phyloP scores from a whole-genome alignment of 169 alveolate species.

The Cryptosporidium xiaoi region DNA sequence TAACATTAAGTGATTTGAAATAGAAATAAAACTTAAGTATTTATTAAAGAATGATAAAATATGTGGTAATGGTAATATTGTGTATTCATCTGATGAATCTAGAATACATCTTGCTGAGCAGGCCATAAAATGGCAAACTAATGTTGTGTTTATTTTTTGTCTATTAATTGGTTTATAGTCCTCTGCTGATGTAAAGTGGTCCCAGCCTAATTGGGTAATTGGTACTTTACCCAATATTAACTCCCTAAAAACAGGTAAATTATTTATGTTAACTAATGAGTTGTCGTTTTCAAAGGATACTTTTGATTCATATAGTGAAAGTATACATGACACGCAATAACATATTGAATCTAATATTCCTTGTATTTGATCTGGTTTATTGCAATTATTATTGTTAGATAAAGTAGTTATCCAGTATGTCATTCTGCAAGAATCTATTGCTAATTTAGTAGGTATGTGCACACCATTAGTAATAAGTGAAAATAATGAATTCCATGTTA shows the following conservation, averaged over 20 bases:
- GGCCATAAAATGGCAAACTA: slow-evolving; percentile 80
- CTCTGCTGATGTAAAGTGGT: slow-evolving; percentile 69
- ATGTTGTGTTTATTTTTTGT: slow-evolving; percentile 76
- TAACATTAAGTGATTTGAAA: slow-evolving; percentile 51
- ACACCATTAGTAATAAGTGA: slow-evolving; percentile 86
- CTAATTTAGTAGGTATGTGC: slow-evolving; percentile 86
- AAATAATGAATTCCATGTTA: slow-evolving; percentile 82
- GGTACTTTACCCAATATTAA: slow-evolving; percentile 59
- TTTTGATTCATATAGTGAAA: slow-evolving; percentile 51
- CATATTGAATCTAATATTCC: slow-evolving; percentile 69
- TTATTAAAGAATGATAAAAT: slow-evolving; percentile 55
- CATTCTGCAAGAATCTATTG: slow-evolving; percentile 86
- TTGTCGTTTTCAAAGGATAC: slow-evolving; percentile 21
- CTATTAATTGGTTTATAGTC: slow-evolving; percentile 69
- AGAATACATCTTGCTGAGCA: slow-evolving; percentile 73
- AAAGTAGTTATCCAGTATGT: slow-evolving; percentile 79
- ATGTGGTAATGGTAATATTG: slow-evolving; percentile 68
- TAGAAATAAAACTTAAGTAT: slow-evolving; percentile 48
- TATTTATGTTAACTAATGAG: slow-evolving; percentile 19
- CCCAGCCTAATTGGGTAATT: slow-evolving; percentile 60
- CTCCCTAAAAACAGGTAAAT: slow-evolving; percentile 66
- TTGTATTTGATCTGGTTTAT: slow-evolving; percentile 28
- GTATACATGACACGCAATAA: slow-evolving; percentile 55
- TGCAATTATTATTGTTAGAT: background rate
- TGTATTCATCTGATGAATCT: slow-evolving; percentile 49